Base-by-base conservation (phyloP, 2,329 filamentous ascomycete genomes). In the Dendrostoma leiphaemia region DNA sequence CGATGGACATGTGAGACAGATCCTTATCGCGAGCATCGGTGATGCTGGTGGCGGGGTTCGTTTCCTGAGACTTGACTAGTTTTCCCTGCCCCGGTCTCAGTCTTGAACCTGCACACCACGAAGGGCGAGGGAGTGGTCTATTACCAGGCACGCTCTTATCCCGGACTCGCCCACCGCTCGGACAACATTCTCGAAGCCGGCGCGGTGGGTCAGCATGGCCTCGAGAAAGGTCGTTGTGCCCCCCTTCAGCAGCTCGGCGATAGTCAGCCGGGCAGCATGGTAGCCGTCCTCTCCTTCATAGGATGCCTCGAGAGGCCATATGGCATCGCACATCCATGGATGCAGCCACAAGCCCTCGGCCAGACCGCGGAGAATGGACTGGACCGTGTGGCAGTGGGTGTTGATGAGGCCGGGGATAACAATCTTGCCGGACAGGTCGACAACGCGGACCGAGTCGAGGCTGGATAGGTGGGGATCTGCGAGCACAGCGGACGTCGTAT, bases 141-240 rank as follows among this genome's bases (percentile, higher is more conserved):
- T n/a, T n/a, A 63, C 62, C 34, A 66, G 55, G 37, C 61, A 63
- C 4, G 61, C 61, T 9, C 61, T 56, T 10, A 61, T 59, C 12
- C 61, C 61, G 48, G 45, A 59, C 32, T 63, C 61, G 4, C 40
- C 35, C 19, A 62, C 61, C 4, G 60, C 61, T 3, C 53, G 29
- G 5, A 60, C 61, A 1, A 62, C 62, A 32, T 64, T 62, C 31
- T 48, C 64, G 41, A 68, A 57, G 3, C 63, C 65, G 50, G 56
- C 61, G 8, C 62, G 43, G 51, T 62, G 60, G 7, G 65, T 66
- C 51, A 77, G 69, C 76, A 80, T 78, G 38, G 75, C 77, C 61
- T 80, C 77, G 6, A 80, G 64, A 57, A 81, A 80, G 58, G 73
- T 77, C 2, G 76, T 80, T 4, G 77, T 79, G 0, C 76, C 77